Conservation (phyloP, 1,284 basidiomycete species). For the Ustilago nuda region DNA sequence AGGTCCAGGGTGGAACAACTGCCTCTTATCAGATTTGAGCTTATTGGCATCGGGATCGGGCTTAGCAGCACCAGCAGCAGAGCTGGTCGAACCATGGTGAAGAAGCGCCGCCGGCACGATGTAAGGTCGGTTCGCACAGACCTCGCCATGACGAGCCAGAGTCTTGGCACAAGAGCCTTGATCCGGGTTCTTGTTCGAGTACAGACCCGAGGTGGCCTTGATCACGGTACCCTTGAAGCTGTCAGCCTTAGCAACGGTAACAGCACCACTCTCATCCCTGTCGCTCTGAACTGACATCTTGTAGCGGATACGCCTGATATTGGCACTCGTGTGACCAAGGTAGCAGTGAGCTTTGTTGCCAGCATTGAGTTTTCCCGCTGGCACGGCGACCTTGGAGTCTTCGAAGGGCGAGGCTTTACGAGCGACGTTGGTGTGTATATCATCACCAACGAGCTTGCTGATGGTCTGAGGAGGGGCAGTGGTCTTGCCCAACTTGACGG, state of each 20-base stretch:
- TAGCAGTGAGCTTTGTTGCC: constrained; percentile 31
- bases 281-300: constrained; percentile 29
- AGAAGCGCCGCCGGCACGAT: constrained; percentile 30
- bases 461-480: constrained; percentile 9
- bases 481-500: constrained; percentile 16
- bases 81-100: not conserved
- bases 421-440: constrained; percentile 17
- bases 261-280: constrained; percentile 34
- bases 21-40: not conserved
- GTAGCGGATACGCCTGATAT: constrained; percentile 38
- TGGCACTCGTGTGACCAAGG: constrained; percentile 17
- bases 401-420: not conserved
- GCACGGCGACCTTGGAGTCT: constrained; percentile 12
- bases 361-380: not conserved
- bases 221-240: constrained; percentile 18
- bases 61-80: not conserved
- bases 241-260: not conserved
- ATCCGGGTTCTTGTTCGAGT: constrained; percentile 24
- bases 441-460: constrained; percentile 29
- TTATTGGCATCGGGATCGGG: not conserved
- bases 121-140: constrained; percentile 41
- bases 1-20: constrained; percentile 13
- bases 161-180: constrained; percentile 41
- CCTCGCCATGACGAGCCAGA: constrained; percentile 33
- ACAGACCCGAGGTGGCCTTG: constrained; percentile 40